These are phyloP conservation scores for Odonthalia washingtoniensis DNA, from an alignment of 31 red algal genomes.

Conservation along the genomic window DNA sequence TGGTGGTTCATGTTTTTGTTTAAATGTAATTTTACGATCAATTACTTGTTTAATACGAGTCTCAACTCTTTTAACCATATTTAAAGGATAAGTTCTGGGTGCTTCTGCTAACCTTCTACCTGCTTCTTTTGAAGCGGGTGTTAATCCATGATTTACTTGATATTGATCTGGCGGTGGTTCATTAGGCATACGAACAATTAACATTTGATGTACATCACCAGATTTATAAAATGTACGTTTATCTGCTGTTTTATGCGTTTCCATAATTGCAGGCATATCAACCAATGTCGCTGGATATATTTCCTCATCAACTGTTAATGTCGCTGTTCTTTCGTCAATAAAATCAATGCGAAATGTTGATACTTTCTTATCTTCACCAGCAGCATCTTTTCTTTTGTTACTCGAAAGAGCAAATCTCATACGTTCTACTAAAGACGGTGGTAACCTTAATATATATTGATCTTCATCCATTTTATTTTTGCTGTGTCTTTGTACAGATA, in stretches of 20 bases:
- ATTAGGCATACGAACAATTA: slow-evolving; percentile 77
- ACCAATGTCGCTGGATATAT: slow-evolving; percentile 85
- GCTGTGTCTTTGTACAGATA: too few species aligned
- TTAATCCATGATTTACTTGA: slow-evolving; percentile 72
- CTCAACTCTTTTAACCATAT: slow-evolving; percentile 83
- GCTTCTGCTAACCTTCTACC: slow-evolving; percentile 59
- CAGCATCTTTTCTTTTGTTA: slow-evolving; percentile 61
- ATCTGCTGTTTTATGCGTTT: slow-evolving; percentile 89
- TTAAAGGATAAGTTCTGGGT: slow-evolving; percentile 52
- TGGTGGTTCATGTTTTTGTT: slow-evolving; percentile 57
- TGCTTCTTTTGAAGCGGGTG: slow-evolving; percentile 76
- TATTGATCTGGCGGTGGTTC: slow-evolving; percentile 49
- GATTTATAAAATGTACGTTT: slow-evolving; percentile 92
- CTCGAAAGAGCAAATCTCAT: slow-evolving; percentile 78
- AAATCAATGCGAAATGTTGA: slow-evolving; percentile 70
- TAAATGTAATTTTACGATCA: slow-evolving; percentile 84
- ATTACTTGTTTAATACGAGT: slow-evolving; percentile 87
- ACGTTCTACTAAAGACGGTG: slow-evolving; percentile 65
- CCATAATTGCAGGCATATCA: slow-evolving; percentile 88
- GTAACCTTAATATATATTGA: slow-evolving; percentile 87
- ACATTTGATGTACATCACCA: slow-evolving; percentile 86
- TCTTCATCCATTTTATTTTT: slow-evolving; percentile 81
- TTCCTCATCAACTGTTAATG: slow-evolving; percentile 70
- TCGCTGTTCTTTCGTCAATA: slow-evolving; percentile 70
- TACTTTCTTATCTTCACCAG: slow-evolving; percentile 53